phyloP scores from a whole-genome alignment of 2,329 filamentous ascomycete genomes.

The Arthrobotrys sphaeroides region DNA sequence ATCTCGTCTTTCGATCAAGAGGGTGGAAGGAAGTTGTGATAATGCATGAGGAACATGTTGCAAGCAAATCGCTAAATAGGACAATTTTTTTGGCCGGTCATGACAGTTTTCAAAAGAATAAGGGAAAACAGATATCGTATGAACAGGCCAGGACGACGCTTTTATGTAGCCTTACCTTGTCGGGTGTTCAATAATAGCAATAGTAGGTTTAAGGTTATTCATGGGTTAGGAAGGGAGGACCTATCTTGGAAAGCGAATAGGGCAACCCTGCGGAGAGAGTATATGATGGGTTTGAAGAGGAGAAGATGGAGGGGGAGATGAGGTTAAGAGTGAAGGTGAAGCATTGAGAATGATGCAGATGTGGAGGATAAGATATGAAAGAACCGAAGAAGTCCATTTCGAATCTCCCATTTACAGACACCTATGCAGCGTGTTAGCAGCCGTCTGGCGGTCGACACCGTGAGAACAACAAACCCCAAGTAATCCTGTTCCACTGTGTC shows the following conservation, averaged over 20 bases:
- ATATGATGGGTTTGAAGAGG: background rate
- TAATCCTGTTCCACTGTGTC: slow-evolving; percentile 30
- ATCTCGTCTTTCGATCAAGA: slow-evolving; percentile 23
- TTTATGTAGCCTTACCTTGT: slow-evolving; percentile 52
- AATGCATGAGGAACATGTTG: slow-evolving; percentile 43
- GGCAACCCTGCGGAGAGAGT: slow-evolving; percentile 8
- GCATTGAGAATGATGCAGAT: background rate
- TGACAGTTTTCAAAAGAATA: slow-evolving; percentile 1
- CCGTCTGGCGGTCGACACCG: background rate
- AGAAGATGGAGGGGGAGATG: too few species aligned
- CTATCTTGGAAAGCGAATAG: background rate
- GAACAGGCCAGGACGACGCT: slow-evolving; percentile 43
- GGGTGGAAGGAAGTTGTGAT: slow-evolving; percentile 23
- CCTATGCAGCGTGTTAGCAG: slow-evolving; percentile 21
- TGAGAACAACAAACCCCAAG: slow-evolving; percentile 35
- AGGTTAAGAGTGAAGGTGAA: background rate
- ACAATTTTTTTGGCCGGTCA: slow-evolving; percentile 48
- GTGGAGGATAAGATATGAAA: background rate
- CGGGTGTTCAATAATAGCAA: slow-evolving; percentile 14
- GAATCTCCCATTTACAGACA: slow-evolving; percentile 30
- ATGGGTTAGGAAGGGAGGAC: background rate
- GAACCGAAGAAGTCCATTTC: background rate
- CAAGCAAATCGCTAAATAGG: slow-evolving; percentile 49
- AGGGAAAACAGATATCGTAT: slow-evolving; percentile 34
- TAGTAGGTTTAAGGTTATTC: background rate